Evolutionary conservation across 306 rosid species (phyloP), one percentile per base, ranked within the genome.

Genomic region (Corylus avellana): DNA sequence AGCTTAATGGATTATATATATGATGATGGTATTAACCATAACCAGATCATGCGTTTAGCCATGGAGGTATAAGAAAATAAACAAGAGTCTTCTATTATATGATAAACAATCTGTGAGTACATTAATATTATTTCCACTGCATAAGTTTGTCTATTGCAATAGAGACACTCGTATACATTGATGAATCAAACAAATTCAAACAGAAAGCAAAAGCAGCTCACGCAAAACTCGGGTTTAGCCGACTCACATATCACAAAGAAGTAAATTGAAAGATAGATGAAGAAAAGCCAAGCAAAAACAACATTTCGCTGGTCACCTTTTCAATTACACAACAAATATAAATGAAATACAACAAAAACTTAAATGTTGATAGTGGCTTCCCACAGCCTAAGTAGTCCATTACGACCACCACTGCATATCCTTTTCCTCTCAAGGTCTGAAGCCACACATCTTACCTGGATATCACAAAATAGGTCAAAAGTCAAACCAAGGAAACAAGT

Each of bases 341-440:
- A 62, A 22, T 54, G 76, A 75, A 51, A 48, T 44, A 27, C 49
- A 68, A 48, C 50, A 46, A 50, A 50, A 72, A 73, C 73, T 90
- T 78, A 91, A 83, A 95, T 95, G 85, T 95, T 95, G 71, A 95
- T 88, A 62, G 99, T 93, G 84, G 99, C 99, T 88, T 95, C 99
- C 99, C 99, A 95, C 57, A 93, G 93, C 82, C 99, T 88, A 67
- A 93, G 89, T 79, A 90, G 89, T 72, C 99, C 99, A 76, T 95
- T 93, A 70, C 99, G 97, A 70, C 92, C 98, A 57, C 99, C 99
- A 13, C 96, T 95, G 91, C 99, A 95, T 83, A 95, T 90, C 87
- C 97, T 86, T 87, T 95, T 95, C 88, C 98, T 91, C 89, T 95
- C 98, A 50, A 95, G 90, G 88, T 95, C 98, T 12, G 98, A 90